phyloP scores from a whole-genome alignment of 768 basidiomycete species.

The Pulveroboletus sp. region DNA sequence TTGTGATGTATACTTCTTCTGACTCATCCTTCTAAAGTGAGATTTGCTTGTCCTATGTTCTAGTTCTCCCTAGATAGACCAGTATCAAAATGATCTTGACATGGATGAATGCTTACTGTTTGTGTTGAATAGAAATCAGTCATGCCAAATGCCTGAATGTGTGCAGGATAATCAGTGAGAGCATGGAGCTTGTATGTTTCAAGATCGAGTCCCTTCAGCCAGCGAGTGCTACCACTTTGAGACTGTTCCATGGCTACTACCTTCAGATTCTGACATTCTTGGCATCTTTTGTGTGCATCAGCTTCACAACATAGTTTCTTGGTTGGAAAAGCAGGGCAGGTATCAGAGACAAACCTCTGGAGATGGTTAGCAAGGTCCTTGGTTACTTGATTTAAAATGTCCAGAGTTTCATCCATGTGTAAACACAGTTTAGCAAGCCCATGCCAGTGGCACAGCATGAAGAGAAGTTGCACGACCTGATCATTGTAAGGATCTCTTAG shows the following conservation, averaged over 20 bases:
- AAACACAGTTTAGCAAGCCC: background rate
- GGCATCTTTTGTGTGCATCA: background rate
- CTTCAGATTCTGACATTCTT: background rate
- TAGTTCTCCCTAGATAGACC: background rate
- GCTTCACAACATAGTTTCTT: background rate
- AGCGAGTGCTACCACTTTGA: background rate
- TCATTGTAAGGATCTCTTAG: background rate
- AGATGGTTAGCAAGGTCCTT: background rate
- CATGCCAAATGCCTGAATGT: background rate
- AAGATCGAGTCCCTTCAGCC: background rate
- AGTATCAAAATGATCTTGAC: background rate
- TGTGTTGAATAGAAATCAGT: too few relatives aligned
- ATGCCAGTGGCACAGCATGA: background rate
- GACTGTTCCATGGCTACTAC: background rate
- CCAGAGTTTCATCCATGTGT: background rate
- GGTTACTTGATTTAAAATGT: background rate
- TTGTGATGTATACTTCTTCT: background rate
- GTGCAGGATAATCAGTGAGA: background rate
- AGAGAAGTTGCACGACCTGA: background rate
- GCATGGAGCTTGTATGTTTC: background rate
- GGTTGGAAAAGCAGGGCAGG: background rate
- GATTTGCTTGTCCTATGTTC: background rate
- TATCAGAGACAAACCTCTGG: background rate
- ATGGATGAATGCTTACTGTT: background rate
- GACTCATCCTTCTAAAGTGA: background rate